These are phyloP conservation scores for Melaleuca alternifolia DNA, from an alignment of 345 rosid genomes.

Conservation along the genomic window DNA sequence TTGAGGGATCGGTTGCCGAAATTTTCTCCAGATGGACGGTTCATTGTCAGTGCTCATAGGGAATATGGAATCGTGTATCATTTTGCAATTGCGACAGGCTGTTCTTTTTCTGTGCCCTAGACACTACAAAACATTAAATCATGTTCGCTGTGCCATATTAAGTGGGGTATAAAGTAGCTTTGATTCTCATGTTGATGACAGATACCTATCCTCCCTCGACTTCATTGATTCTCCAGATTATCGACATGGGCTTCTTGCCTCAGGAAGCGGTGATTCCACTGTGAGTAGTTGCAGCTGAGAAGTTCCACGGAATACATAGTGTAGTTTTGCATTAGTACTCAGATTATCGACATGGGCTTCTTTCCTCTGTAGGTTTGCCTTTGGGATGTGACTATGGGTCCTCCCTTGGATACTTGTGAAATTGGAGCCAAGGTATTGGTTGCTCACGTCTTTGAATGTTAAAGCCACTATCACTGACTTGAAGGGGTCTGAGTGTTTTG, in stretches of 20 bases:
- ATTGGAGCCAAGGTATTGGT: conserved; percentile 48
- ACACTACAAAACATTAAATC: too few relatives aligned
- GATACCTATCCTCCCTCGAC: conserved; percentile 67
- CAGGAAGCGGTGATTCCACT: conserved; percentile 90
- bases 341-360: too few relatives aligned
- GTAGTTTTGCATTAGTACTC: not conserved
- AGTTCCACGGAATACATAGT: conserved; percentile 1
- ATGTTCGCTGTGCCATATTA: too few relatives aligned
- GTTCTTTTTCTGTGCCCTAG: conserved; percentile 1
- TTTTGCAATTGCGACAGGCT: conserved; percentile 30
- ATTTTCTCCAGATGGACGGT: conserved; percentile 78
- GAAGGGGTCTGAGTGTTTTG: too few relatives aligned
- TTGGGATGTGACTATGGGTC: conserved; percentile 75
- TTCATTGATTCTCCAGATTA: conserved; percentile 39
- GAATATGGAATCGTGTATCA: conserved; percentile 67
- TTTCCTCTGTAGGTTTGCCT: conserved; percentile 54
- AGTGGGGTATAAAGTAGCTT: not conserved
- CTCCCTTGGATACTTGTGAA: conserved; percentile 74
- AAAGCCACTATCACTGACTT: too few relatives aligned
- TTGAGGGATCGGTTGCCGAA: conserved; percentile 30
- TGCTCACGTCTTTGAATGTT: too few relatives aligned
- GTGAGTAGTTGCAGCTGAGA: conserved; percentile 26
- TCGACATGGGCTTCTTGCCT: conserved; percentile 60
- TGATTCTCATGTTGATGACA: conserved; percentile 9
- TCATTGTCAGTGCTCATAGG: conserved; percentile 69